Percentiles rank a stretch among this genome's conserved stretches.
Evolutionary conservation across 164 flowering plant species (phyloP).

Genomic region (Vitis rotundifolia): DNA sequence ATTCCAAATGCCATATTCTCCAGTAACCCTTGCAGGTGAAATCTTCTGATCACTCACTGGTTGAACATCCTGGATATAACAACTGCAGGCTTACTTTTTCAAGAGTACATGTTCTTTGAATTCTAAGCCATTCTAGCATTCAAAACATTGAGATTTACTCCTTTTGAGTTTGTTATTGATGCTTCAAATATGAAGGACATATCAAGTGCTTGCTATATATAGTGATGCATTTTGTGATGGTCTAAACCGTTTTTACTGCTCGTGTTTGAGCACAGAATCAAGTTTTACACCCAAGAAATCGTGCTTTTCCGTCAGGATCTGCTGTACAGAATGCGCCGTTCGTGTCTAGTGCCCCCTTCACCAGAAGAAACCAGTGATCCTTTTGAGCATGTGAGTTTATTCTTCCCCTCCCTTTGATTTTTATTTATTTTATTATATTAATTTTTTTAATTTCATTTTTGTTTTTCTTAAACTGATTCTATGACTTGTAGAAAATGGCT

Average conservation of each 20-base stretch:
- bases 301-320: constrained; percentile 91
- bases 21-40: constrained; percentile 95
- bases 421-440: background rate
- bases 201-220: background rate
- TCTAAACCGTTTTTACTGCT: background rate
- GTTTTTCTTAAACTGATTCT: background rate
- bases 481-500: background rate
- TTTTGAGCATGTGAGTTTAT: constrained; percentile 78
- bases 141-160: background rate
- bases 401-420: background rate
- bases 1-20: constrained; percentile 75
- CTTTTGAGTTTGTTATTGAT: background rate
- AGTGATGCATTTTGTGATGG: background rate
- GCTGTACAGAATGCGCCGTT: constrained; percentile 88
- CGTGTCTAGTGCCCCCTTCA: constrained; percentile 82
- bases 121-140: background rate
- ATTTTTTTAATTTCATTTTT: background rate
- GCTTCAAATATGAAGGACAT: background rate
- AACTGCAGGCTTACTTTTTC: background rate
- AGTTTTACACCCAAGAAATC: constrained; percentile 89
- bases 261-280: constrained; percentile 56
- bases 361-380: constrained; percentile 89
- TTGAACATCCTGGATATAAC: background rate
- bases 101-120: background rate
- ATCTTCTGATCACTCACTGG: background rate